These are phyloP conservation scores for Euphrasia arctica DNA, from an alignment of 305 asterid genomes.

Conservation along the genomic window DNA sequence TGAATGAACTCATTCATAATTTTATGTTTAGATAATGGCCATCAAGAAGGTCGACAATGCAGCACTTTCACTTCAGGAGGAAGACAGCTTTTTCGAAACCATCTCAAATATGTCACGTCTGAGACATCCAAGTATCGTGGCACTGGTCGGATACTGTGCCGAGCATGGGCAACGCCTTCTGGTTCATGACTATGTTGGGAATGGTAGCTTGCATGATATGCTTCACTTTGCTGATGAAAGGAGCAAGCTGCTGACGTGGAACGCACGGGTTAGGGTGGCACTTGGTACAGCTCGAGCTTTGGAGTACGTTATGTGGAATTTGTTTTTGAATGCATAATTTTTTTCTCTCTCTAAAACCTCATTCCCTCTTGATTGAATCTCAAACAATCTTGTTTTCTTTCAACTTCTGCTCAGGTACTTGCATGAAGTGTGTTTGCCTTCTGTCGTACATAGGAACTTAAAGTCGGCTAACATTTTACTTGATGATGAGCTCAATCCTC, in stretches of 20 bases:
- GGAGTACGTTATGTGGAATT: slow-evolving; percentile 55
- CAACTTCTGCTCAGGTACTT: slow-evolving; percentile 63
- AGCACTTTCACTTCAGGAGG: slow-evolving; percentile 83
- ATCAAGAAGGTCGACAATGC: slow-evolving; percentile 83
- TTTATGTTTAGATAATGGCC: slow-evolving; percentile 62
- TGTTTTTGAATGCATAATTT: slow-evolving; percentile 7
- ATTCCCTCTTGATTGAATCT: slow-evolving; percentile 19
- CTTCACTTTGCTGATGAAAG: slow-evolving; percentile 89
- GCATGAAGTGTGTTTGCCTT: slow-evolving; percentile 98
- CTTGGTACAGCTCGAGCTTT: slow-evolving; percentile 98
- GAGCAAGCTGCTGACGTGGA: slow-evolving; percentile 85
- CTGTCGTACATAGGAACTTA: slow-evolving; percentile 89
- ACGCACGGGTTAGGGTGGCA: slow-evolving; percentile 90
- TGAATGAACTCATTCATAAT: slow-evolving; percentile 10
- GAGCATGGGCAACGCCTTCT: slow-evolving; percentile 95
- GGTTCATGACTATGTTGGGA: slow-evolving; percentile 72
- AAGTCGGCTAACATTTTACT: slow-evolving; percentile 94
- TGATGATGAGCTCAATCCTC: slow-evolving; percentile 91
- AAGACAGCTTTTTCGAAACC: slow-evolving; percentile 86
- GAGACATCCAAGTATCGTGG: slow-evolving; percentile 89
- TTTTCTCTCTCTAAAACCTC: background rate
- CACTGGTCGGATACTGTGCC: slow-evolving; percentile 78
- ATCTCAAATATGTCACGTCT: slow-evolving; percentile 85
- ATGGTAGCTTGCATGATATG: slow-evolving; percentile 89
- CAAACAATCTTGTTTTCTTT: slow-evolving; percentile 8